Conservation (phyloP, 2,329 filamentous ascomycete species). For the Harringtonia aguacate region DNA sequence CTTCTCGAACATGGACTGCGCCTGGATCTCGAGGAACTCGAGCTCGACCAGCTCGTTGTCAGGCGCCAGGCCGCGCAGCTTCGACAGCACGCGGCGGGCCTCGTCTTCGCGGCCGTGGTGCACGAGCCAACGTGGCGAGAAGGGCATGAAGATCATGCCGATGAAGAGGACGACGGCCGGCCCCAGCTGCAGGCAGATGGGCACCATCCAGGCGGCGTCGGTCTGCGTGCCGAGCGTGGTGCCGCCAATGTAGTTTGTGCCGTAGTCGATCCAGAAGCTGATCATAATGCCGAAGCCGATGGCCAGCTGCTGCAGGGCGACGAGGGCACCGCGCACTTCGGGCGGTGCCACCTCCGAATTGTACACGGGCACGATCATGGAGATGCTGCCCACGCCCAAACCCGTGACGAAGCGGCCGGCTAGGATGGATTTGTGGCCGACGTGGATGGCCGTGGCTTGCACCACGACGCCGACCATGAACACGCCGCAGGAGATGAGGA, state of each 20-base stretch:
- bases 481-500: constrained; percentile 53
- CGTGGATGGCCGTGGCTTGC: constrained; percentile 49
- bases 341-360: constrained; percentile 8
- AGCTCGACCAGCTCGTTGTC: background rate
- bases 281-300: constrained; percentile 29
- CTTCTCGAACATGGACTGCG: background rate
- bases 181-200: constrained; percentile 30
- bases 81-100: constrained; percentile 7
- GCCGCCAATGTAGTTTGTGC: constrained; percentile 23
- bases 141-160: constrained; percentile 46
- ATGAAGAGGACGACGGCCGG: constrained; percentile 37
- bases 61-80: constrained; percentile 7
- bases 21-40: background rate
- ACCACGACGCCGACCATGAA: constrained; percentile 63
- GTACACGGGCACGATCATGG: constrained; percentile 4
- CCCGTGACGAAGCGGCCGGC: constrained; percentile 60
- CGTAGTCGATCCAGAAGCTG: constrained; percentile 30
- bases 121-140: constrained; percentile 45
- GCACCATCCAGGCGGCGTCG: constrained; percentile 37
- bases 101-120: constrained; percentile 14
- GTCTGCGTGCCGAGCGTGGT: constrained; percentile 23
- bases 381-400: constrained; percentile 1
- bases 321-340: constrained; percentile 5
- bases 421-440: constrained; percentile 49
- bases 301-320: background rate